Base-by-base conservation (phyloP, 768 basidiomycete genomes). In the Roridomyces roridus region DNA sequence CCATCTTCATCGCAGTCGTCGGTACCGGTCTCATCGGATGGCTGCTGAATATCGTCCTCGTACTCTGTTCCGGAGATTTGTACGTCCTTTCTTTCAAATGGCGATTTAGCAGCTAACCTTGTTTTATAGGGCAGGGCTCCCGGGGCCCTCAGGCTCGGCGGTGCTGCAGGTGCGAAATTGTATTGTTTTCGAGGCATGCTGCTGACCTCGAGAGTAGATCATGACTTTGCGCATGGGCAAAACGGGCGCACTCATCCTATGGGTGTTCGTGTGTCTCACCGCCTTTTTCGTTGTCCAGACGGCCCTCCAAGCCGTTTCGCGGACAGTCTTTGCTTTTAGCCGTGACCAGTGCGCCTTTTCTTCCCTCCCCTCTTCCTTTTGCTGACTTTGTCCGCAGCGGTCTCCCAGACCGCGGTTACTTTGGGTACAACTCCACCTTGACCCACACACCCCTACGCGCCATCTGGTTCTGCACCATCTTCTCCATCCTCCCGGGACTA, bases 251-350 rank as follows among this genome's bases (percentile, higher is more conserved):
- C 80, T 94, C 46, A 80, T 89, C 52, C 80, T 94, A 40, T 96
- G 93, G 93, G 86, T 87, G 68, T 86, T 88, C 59, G 89, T 92
- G 26, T 94, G 92, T 77, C 68, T 91, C 54, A 92, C 92, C 15
- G 94, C 94, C 0, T 94, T 93, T 77, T 92, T 92, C 69, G 91
- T 92, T 52, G 86, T 85, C 17, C 90, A 92, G 70, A 87, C 84
- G 14, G 87, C 91, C 11, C 79, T 92, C 6, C 93, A 96, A 64
- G 93, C 93, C 21, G 86, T 85, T 51, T 91, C 91, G 4, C 81
- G 94, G 34, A 89, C 90, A 0, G 77, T 94, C 23, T 94, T 89
- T 65, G 93, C 93, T 3, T 93, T 96, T 76, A 88, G 87, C 66
- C 86, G 90, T 51, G 91, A 92, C 67, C 81, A 85, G 89, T 84